A percentile compares a stretch with the other conserved stretches of the same genome.
These are phyloP conservation scores for Oxytropis ochrocephala DNA, from an alignment of 306 rosid genomes.

Conservation along the genomic window DNA sequence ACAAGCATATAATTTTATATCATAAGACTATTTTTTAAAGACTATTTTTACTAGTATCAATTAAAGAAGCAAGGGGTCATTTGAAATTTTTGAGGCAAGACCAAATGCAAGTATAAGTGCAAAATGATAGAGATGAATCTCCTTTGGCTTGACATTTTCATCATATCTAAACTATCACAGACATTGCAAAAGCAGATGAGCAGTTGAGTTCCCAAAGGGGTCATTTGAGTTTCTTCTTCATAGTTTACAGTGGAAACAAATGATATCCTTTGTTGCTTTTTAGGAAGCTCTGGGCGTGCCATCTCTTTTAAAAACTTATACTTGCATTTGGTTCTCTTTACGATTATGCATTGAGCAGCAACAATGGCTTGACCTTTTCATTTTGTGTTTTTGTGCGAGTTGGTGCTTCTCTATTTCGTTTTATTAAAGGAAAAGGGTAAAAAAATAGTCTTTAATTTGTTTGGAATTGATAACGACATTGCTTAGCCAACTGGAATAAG, in stretches of 20 bases:
- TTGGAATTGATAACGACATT: background rate
- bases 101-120: too few species aligned
- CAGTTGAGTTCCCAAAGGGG: too few species aligned
- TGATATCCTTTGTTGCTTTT: slow-evolving; percentile 1
- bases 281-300: background rate
- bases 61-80: too few species aligned
- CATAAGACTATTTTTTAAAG: too few species aligned
- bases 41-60: too few species aligned
- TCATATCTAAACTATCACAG: too few species aligned
- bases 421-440: slow-evolving; percentile 87
- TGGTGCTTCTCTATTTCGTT: slow-evolving; percentile 69
- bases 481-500: slow-evolving; percentile 16
- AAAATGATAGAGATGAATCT: too few species aligned
- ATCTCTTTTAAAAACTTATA: background rate
- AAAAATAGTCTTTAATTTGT: background rate
- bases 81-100: too few species aligned
- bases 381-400: slow-evolving; percentile 56
- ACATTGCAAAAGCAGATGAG: too few species aligned
- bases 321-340: slow-evolving; percentile 11
- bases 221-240: background rate
- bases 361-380: background rate
- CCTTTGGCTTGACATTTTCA: too few species aligned
- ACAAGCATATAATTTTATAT: too few species aligned
- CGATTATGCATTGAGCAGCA: background rate
- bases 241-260: background rate